Conservation (phyloP, 2,329 filamentous ascomycete species). For the Lachnellula arida region DNA sequence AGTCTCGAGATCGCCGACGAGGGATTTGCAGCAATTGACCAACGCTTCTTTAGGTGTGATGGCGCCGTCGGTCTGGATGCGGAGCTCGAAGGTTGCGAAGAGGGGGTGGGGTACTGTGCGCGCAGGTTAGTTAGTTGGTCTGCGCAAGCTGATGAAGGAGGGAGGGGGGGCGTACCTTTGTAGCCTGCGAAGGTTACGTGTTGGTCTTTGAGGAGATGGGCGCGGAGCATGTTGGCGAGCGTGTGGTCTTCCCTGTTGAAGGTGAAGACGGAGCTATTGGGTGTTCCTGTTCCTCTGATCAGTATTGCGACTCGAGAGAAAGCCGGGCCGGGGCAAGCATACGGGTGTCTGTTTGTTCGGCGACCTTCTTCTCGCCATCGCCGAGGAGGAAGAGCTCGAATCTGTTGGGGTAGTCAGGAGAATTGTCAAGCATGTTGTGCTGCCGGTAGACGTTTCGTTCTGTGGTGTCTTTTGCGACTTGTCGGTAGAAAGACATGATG, state of each 20-base stretch:
- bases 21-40: conserved; percentile 71
- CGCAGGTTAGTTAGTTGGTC: neutral
- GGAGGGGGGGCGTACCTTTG: conserved; percentile 59
- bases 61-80: conserved; percentile 86
- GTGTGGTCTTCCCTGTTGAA: conserved; percentile 98
- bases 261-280: conserved; percentile 91
- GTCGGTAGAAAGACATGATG: neutral
- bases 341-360: conserved; percentile 86
- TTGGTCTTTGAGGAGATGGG: conserved; percentile 77
- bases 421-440: neutral
- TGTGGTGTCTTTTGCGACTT: conserved; percentile 27
- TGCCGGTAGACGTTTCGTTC: neutral
- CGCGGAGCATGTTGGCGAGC: conserved; percentile 81
- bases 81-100: conserved; percentile 58
- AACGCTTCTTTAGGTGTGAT: conserved; percentile 88
- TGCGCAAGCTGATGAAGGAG: too few relatives aligned
- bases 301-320: neutral
- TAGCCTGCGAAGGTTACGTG: conserved; percentile 90
- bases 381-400: conserved; percentile 90
- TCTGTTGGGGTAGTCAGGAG: conserved; percentile 42
- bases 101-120: conserved; percentile 36
- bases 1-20: conserved; percentile 75
- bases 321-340: conserved; percentile 35
- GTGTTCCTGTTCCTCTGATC: conserved; percentile 59
- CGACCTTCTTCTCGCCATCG: conserved; percentile 90